Percentiles rank a stretch among this genome's conserved stretches.
phyloP scores from a whole-genome alignment of 2,329 filamentous ascomycete genomes.

The Dactylellina haptotyla region DNA sequence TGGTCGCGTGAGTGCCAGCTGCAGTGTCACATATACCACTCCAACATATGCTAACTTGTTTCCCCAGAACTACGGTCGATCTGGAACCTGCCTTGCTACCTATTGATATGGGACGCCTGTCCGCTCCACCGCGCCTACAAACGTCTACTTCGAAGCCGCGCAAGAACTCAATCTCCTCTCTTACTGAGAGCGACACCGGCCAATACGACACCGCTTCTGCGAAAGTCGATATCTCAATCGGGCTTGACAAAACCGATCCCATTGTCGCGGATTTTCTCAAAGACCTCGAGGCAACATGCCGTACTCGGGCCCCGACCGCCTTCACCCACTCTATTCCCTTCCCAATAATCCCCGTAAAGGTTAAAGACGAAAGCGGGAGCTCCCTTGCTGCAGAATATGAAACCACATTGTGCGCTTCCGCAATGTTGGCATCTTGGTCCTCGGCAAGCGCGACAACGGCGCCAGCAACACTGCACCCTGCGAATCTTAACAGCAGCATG shows the following conservation, averaged over 20 bases:
- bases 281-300: constrained; percentile 45
- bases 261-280: constrained; percentile 42
- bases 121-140: constrained; percentile 43
- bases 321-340: constrained; percentile 50
- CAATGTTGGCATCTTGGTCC: constrained; percentile 49
- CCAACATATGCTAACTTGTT: not conserved
- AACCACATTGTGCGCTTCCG: constrained; percentile 49
- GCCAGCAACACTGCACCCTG: not conserved
- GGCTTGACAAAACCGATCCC: constrained; percentile 48
- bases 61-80: constrained; percentile 40
- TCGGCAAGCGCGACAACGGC: constrained; percentile 40
- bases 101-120: constrained; percentile 50
- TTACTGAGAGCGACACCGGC: constrained; percentile 45
- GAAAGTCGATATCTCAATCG: constrained; percentile 49
- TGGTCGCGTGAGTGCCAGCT: constrained; percentile 36
- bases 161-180: constrained; percentile 45
- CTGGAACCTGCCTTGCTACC: constrained; percentile 45
- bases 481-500: constrained; percentile 40
- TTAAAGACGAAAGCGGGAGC: constrained; percentile 50
- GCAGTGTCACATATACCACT: not conserved
- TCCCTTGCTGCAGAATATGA: constrained; percentile 51
- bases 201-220: constrained; percentile 49
- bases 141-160: constrained; percentile 46
- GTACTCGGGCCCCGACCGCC: constrained; percentile 40
- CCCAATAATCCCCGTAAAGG: constrained; percentile 44